These are phyloP conservation scores for Diutina mesorugosa DNA, from an alignment of 1,139 yeast genomes.

Conservation along the genomic window DNA sequence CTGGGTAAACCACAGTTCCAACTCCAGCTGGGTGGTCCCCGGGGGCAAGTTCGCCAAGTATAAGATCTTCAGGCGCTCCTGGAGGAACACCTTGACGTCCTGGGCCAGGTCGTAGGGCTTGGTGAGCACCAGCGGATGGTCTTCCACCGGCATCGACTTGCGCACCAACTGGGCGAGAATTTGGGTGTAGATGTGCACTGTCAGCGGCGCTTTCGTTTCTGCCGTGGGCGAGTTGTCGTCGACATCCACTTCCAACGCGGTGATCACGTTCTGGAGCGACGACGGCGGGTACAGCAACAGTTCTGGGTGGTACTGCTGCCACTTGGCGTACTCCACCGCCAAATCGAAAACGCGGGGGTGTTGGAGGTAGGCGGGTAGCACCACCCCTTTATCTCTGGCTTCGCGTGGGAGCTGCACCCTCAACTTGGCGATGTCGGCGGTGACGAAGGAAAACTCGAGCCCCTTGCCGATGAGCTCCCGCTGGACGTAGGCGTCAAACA, in stretches of 20 bases:
- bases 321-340: slow-evolving; percentile 55
- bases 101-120: slow-evolving; percentile 65
- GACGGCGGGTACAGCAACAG: slow-evolving; percentile 37
- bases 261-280: slow-evolving; percentile 38
- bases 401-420: slow-evolving; percentile 72
- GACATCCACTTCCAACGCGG: slow-evolving; percentile 46
- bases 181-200: slow-evolving; percentile 23
- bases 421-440: slow-evolving; percentile 55
- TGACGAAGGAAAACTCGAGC: slow-evolving; percentile 50
- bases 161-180: slow-evolving; percentile 39
- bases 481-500: slow-evolving; percentile 38
- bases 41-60: slow-evolving; percentile 66
- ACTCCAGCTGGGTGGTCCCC: slow-evolving; percentile 83
- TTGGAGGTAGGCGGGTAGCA: slow-evolving; percentile 62
- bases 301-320: slow-evolving; percentile 57
- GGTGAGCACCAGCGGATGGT: slow-evolving; percentile 44
- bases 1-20: slow-evolving; percentile 86
- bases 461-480: slow-evolving; percentile 25
- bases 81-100: slow-evolving; percentile 55
- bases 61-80: slow-evolving; percentile 68
- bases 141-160: slow-evolving; percentile 41
- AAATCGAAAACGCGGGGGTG: slow-evolving; percentile 72
- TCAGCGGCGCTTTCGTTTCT: slow-evolving; percentile 8
- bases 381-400: slow-evolving; percentile 64
- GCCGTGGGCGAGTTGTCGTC: slow-evolving; percentile 5